Percentiles rank a stretch among this genome's conserved stretches.
These are phyloP conservation scores for Scortechinia acanthostroma DNA, from an alignment of 2,329 filamentous ascomycete species.

Conservation along the genomic window DNA sequence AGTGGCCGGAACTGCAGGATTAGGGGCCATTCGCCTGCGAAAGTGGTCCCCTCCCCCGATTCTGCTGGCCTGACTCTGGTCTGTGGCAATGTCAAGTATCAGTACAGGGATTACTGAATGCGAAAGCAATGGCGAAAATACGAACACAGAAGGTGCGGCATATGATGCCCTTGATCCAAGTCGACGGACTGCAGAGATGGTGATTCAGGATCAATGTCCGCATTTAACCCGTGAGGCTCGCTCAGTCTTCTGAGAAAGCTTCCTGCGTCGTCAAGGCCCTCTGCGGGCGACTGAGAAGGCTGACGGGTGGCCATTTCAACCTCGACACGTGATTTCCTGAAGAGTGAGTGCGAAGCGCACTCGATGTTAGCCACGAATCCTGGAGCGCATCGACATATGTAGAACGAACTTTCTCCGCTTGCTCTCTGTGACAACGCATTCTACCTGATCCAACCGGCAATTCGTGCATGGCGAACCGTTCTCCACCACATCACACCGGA, in stretches of 20 bases:
- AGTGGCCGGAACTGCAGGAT: not conserved
- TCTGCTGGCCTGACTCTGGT: not conserved
- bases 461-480: constrained; percentile 56
- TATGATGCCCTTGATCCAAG: not conserved
- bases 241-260: not conserved
- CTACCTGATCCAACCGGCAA: constrained; percentile 49
- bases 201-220: not conserved
- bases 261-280: not conserved
- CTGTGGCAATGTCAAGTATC: not conserved
- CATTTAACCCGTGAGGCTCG: not conserved
- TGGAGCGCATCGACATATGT: not conserved
- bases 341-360: too few relatives aligned
- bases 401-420: constrained; percentile 52
- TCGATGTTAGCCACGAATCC: not conserved
- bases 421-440: constrained; percentile 48
- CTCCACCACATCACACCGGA: constrained; percentile 61
- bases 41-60: not conserved
- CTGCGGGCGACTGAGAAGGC: not conserved
- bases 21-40: not conserved
- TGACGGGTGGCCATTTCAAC: not conserved
- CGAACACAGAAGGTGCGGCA: not conserved
- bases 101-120: not conserved
- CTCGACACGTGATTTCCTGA: constrained; percentile 1
- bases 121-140: not conserved
- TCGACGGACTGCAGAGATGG: not conserved